Evolutionary conservation across 2,329 filamentous ascomycete species (phyloP).

Genomic region (Trichoderma sp.): DNA sequence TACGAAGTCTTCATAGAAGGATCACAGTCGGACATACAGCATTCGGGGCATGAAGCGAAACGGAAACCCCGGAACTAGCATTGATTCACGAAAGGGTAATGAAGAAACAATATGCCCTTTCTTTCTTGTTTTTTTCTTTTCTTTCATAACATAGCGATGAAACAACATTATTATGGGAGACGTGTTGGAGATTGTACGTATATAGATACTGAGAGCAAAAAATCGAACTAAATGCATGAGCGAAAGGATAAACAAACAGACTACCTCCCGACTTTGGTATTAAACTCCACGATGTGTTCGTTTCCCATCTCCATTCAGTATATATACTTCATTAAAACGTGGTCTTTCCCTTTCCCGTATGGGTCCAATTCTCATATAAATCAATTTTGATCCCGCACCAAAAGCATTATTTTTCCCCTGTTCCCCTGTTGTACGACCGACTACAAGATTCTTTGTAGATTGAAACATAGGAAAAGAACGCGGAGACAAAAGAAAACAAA

Average conservation of each 20-base stretch:
- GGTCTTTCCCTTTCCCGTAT: background rate
- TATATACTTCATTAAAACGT: background rate
- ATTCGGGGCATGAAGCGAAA: background rate
- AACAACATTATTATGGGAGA: background rate
- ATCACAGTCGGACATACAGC: background rate
- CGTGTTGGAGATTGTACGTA: background rate
- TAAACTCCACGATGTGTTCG: background rate
- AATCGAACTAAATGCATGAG: background rate
- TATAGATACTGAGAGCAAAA: conserved; percentile 5
- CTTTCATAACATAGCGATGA: background rate
- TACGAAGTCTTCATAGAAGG: conserved; percentile 5
- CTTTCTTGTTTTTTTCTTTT: background rate
- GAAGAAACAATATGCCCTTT: background rate
- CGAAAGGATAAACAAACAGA: background rate
- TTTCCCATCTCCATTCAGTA: background rate
- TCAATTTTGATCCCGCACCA: background rate
- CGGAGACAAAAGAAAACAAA: background rate
- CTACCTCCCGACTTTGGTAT: background rate
- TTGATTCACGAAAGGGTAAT: conserved; percentile 5
- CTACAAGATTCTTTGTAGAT: background rate
- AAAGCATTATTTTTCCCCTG: background rate
- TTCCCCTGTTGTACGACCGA: background rate
- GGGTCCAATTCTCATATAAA: background rate
- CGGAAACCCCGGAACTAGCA: background rate
- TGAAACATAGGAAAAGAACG: background rate